A percentile compares a stretch with the other conserved stretches of the same genome.
Conservation (phyloP, 176 grass and related monocot genomes). For the Eremochloa ophiuroides region DNA sequence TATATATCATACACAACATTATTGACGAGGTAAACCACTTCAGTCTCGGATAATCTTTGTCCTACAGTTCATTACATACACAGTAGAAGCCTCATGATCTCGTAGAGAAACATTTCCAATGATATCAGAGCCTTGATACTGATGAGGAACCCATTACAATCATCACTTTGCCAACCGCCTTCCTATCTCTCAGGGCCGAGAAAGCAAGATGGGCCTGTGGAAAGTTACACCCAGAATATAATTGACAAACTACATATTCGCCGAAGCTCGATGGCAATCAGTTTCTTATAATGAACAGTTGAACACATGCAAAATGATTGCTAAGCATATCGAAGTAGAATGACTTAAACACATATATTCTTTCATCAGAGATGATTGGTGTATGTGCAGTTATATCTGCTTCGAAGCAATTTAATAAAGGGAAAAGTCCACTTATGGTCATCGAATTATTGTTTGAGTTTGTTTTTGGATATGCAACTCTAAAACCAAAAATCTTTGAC, state of each 20-base stretch:
- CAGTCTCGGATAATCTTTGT: background rate
- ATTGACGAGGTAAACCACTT: background rate
- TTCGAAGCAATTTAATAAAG: background rate
- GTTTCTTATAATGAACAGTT: background rate
- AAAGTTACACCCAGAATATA: background rate
- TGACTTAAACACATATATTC: background rate
- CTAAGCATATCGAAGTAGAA: background rate
- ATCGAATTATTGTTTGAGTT: background rate
- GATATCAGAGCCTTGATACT: slow-evolving; percentile 68
- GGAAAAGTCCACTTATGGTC: background rate
- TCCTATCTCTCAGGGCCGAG: slow-evolving; percentile 78
- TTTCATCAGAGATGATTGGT: background rate
- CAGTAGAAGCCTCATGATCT: background rate
- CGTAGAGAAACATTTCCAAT: background rate
- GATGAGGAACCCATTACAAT: slow-evolving; percentile 41
- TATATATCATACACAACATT: background rate
- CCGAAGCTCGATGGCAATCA: background rate
- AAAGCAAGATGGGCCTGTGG: slow-evolving; percentile 82
- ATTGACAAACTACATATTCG: background rate
- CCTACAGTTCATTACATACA: background rate
- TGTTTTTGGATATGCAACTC: background rate
- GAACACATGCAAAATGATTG: background rate
- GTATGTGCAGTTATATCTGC: background rate
- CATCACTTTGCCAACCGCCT: slow-evolving; percentile 82
- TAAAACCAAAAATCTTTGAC: background rate